Conservation (phyloP, 2,329 filamentous ascomycete species). For the Pseudogymnoascus sp. region DNA sequence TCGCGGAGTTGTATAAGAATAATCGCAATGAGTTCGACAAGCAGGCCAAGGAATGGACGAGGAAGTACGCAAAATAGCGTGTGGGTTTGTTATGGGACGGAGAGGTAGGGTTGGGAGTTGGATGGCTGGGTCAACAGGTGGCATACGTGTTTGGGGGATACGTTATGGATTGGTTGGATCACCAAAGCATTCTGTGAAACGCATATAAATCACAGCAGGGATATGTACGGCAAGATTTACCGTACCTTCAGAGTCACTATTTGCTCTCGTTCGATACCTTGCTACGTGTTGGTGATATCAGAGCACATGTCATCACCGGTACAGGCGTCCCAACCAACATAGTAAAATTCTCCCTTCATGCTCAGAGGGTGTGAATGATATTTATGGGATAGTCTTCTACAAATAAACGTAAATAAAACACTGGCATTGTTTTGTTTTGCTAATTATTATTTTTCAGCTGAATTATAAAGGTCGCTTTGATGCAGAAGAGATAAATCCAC, state of each 20-base stretch:
- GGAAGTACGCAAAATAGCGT: conserved; percentile 47
- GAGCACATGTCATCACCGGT: neutral
- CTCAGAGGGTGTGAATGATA: neutral
- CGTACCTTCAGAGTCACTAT: neutral
- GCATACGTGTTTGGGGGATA: neutral
- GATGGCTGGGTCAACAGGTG: neutral
- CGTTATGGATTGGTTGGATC: neutral
- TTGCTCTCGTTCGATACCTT: neutral
- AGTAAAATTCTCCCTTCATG: neutral
- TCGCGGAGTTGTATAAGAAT: conserved; percentile 61
- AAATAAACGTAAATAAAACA: neutral
- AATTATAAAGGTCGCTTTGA: neutral
- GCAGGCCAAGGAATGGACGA: conserved; percentile 58
- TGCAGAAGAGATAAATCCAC: neutral
- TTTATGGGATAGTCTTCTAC: neutral
- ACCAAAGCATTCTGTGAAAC: neutral
- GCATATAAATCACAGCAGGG: neutral
- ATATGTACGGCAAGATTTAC: neutral
- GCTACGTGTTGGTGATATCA: neutral
- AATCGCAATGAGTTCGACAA: conserved; percentile 55
- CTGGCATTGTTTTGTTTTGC: neutral
- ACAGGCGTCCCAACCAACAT: neutral
- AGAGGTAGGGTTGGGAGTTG: neutral
- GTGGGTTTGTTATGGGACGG: neutral
- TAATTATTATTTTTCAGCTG: neutral